These are phyloP conservation scores for Chlorencoelia australis DNA, from an alignment of 2,329 filamentous ascomycete species.

Conservation along the genomic window DNA sequence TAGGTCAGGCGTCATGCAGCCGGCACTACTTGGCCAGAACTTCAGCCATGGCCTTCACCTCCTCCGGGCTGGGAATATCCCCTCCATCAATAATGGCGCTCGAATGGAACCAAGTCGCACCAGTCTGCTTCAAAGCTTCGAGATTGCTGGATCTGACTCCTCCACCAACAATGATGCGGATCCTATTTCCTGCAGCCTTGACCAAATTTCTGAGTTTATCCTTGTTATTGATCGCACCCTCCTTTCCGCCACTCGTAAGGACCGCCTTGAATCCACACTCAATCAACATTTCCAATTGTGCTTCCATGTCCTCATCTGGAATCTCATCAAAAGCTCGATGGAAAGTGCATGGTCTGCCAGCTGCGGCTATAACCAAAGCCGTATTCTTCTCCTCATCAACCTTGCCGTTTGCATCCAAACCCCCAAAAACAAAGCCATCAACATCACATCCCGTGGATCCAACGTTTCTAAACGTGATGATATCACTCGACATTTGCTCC, in stretches of 20 bases:
- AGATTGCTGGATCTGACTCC: slow-evolving; percentile 38
- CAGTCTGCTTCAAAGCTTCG: slow-evolving; percentile 24
- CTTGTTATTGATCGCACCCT: slow-evolving; percentile 12
- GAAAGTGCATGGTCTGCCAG: slow-evolving; percentile 38
- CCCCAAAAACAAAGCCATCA: slow-evolving; percentile 42
- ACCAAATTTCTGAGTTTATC: slow-evolving; percentile 22
- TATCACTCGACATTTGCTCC: slow-evolving; percentile 32
- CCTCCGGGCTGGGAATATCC: slow-evolving; percentile 23
- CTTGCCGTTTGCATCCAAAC: slow-evolving; percentile 26
- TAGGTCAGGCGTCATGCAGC: too few relatives aligned
- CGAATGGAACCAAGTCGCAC: slow-evolving; percentile 33
- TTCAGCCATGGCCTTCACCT: slow-evolving; percentile 16
- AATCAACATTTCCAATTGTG: slow-evolving; percentile 10
- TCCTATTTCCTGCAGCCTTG: slow-evolving; percentile 24
- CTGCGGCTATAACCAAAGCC: slow-evolving; percentile 33
- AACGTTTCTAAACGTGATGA: slow-evolving; percentile 27
- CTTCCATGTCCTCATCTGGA: slow-evolving; percentile 16
- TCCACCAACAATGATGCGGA: slow-evolving; percentile 40
- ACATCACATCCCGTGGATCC: too few relatives aligned
- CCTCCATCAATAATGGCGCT: slow-evolving; percentile 30
- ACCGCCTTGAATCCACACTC: slow-evolving; percentile 36
- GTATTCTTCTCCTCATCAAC: slow-evolving; percentile 33
- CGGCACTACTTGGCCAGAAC: too few relatives aligned
- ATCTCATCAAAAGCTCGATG: slow-evolving; percentile 46
- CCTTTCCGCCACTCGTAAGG: slow-evolving; percentile 37